These are phyloP conservation scores for Pterocarpus santalinus DNA, from an alignment of 306 rosid species.

Conservation along the genomic window DNA sequence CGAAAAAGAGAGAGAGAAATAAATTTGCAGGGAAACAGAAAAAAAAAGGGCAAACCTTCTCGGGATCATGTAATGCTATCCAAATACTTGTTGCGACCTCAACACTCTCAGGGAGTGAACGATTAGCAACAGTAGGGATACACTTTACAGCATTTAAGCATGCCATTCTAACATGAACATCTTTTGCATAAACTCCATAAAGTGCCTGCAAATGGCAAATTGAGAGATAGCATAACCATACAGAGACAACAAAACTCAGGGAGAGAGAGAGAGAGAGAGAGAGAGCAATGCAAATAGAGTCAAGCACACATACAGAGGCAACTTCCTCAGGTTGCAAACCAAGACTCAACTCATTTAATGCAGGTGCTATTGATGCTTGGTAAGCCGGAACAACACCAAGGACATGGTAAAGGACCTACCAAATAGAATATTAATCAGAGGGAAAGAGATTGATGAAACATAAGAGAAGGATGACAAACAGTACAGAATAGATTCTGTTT, in stretches of 20 bases:
- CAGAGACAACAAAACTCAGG: neutral
- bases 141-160: slow-evolving; percentile 93
- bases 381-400: slow-evolving; percentile 87
- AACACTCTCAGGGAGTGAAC: slow-evolving; percentile 70
- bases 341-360: slow-evolving; percentile 91
- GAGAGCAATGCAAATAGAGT: slow-evolving; percentile 37
- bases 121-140: slow-evolving; percentile 84
- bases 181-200: slow-evolving; percentile 90
- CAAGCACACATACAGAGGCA: slow-evolving; percentile 70
- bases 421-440: slow-evolving; percentile 39
- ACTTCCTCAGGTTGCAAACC: slow-evolving; percentile 88
- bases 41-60: slow-evolving; percentile 69
- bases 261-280: slow-evolving; percentile 9
- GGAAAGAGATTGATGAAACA: slow-evolving; percentile 33
- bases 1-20: neutral
- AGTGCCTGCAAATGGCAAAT: slow-evolving; percentile 74
- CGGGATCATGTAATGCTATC: slow-evolving; percentile 94
- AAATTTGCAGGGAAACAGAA: neutral
- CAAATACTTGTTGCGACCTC: slow-evolving; percentile 94
- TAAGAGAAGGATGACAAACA: slow-evolving; percentile 16
- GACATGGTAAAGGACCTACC: slow-evolving; percentile 90
- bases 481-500: neutral
- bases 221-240: slow-evolving; percentile 38
- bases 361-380: slow-evolving; percentile 87
- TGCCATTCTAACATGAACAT: slow-evolving; percentile 93